Evolutionary conservation across 2,329 filamentous ascomycete species (phyloP), one percentile per base, ranked within the genome.

Genomic region (Epichloe aotearoae): DNA sequence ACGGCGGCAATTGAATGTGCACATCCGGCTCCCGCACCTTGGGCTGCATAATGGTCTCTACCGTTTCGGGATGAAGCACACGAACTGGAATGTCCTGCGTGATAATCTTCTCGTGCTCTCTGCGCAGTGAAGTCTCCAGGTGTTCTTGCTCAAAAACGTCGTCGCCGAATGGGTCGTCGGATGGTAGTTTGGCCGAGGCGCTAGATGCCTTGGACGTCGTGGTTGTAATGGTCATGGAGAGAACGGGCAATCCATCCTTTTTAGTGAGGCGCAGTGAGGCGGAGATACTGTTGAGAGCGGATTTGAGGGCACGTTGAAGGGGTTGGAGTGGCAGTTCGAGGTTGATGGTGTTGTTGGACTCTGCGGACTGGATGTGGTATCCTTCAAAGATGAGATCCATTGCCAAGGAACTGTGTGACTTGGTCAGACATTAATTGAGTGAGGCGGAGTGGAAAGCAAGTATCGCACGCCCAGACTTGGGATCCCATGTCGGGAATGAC

Each of bases 51-150:
- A 97, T 82, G n/a, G 83, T 86, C 61, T 93, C 86, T n/a, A 97
- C 88, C 0, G 81, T 84, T 49, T 85, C 80, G 2, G 87, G 83
- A 52, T 87, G 82, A 10, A 98, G 77, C 1, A 98, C 89, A 17
- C 90, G 84, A 42, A 97, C 85, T n/a, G 93, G 93, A 39, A 98
- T 86, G 67, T 97, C 89, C 63, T 98, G 93, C 1, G 89, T 95
- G 61, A 98, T 86, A 59, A 94, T 77, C 55, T 93, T 95, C 65
- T 96, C 90, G 58, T 88, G 83, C 61, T 91, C 87, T 51, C 84
- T 75, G 42, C 73, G 69, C 23, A 79, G 75, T 57, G 63, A 78
- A 57, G 72, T 80, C 64, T 76, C 79, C 23, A 82, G 67, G 30
- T 79, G 68, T 52, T 73, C 70, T 42, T 69, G 69, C 52, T 69